Evolutionary conservation across 345 rosid species (phyloP).

Genomic region (Populus nigra): DNA sequence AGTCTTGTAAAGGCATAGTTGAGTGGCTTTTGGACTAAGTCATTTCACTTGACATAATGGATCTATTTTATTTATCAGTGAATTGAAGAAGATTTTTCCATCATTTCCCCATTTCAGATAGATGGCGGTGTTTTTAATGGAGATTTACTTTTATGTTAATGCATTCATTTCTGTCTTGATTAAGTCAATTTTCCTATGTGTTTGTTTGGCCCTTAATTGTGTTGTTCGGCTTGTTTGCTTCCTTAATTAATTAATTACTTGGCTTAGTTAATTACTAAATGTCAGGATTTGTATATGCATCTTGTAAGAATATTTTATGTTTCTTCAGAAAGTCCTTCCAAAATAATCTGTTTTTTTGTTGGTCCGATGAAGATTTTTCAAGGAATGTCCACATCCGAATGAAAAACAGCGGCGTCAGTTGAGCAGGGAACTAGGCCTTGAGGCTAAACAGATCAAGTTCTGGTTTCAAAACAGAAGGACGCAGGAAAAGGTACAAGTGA

Average conservation of each 20-base stretch:
- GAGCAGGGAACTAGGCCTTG: constrained; percentile 49
- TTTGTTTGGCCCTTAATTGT: neutral
- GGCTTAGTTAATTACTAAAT: neutral
- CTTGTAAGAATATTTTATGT: neutral
- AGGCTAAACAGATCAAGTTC: constrained; percentile 55
- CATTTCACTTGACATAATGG: neutral
- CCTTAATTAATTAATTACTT: neutral
- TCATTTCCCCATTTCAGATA: neutral
- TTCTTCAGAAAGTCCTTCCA: neutral
- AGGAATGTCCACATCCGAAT: constrained; percentile 64
- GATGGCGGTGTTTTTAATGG: neutral
- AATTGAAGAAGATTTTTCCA: neutral
- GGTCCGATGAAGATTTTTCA: constrained; percentile 43
- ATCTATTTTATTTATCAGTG: neutral
- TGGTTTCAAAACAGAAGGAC: constrained; percentile 91
- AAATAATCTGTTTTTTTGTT: neutral
- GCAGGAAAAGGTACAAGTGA: constrained; percentile 49
- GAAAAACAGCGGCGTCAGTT: constrained; percentile 49
- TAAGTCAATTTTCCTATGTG: neutral
- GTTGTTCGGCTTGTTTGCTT: neutral
- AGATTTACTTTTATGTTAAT: neutral
- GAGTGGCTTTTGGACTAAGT: neutral
- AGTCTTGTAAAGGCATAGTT: neutral
- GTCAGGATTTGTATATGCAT: neutral
- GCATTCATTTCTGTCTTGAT: neutral